Conservation (phyloP, 805 yeast genomes). For the Yarrowia osloensis region DNA sequence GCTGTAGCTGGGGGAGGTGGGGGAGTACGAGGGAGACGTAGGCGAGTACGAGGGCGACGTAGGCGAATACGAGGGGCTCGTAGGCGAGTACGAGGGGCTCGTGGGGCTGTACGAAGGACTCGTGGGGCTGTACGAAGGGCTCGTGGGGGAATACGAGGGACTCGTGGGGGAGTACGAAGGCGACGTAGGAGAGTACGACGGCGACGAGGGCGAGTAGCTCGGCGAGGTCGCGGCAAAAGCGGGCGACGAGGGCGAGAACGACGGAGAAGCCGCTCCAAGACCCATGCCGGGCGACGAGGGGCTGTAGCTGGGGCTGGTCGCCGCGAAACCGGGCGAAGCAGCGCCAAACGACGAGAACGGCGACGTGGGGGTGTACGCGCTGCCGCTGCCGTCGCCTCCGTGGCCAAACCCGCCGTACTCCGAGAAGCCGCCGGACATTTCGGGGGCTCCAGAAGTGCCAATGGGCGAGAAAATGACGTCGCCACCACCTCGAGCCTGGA, state of each 20-base stretch:
- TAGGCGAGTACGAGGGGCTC: constrained; percentile 62
- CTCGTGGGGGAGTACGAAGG: constrained; percentile 58
- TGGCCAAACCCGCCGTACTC: constrained; percentile 71
- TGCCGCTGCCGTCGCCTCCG: constrained; percentile 52
- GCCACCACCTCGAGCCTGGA: constrained; percentile 53
- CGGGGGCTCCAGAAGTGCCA: constrained; percentile 78
- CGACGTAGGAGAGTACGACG: constrained; percentile 75
- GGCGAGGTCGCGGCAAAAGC: constrained; percentile 71
- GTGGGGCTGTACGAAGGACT: constrained; percentile 52
- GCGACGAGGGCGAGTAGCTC: constrained; percentile 70
- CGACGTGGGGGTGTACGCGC: constrained; percentile 68
- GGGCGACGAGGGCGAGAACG: constrained; percentile 70
- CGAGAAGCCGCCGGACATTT: constrained; percentile 82
- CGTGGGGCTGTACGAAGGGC: constrained; percentile 71
- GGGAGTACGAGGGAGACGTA: constrained; percentile 65
- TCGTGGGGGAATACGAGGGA: constrained; percentile 50
- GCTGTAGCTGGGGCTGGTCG: constrained; percentile 66
- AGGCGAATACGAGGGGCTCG: constrained; percentile 70
- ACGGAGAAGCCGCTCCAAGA: constrained; percentile 61
- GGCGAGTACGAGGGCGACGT: constrained; percentile 68
- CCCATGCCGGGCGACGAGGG: constrained; percentile 67
- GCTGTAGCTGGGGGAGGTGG: constrained; percentile 66
- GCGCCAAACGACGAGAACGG: constrained; percentile 66
- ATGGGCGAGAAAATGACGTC: constrained; percentile 84
- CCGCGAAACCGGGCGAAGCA: constrained; percentile 55